Conservation (phyloP, 805 yeast genomes). For the Lipomyces sp. region DNA sequence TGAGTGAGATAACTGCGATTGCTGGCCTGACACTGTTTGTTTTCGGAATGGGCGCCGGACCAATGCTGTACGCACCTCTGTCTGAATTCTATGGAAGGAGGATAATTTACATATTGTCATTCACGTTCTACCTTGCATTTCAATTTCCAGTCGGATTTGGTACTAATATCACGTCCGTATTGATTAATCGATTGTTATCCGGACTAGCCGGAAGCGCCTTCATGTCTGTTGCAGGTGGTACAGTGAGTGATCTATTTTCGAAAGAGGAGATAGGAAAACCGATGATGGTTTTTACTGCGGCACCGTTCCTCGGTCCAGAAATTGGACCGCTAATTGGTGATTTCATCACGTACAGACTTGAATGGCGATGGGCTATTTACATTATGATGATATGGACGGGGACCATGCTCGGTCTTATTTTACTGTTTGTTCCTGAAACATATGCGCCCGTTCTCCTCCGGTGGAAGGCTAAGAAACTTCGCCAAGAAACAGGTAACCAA, state of each 20-base stretch:
- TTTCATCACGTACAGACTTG: conserved; percentile 58
- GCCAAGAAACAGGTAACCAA: conserved; percentile 51
- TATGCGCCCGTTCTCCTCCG: conserved; percentile 81
- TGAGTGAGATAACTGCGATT: conserved; percentile 53
- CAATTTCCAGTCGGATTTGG: conserved; percentile 58
- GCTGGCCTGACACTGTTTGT: conserved; percentile 59
- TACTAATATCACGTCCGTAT: conserved; percentile 45
- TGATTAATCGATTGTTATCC: conserved; percentile 73
- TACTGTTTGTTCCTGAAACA: conserved; percentile 73
- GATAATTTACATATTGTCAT: conserved; percentile 60
- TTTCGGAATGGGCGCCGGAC: conserved; percentile 67
- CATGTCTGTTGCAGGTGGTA: conserved; percentile 83
- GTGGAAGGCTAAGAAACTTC: conserved; percentile 63
- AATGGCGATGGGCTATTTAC: conserved; percentile 79
- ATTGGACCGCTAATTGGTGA: conserved; percentile 66
- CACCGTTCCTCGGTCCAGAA: conserved; percentile 62
- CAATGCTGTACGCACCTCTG: conserved; percentile 70
- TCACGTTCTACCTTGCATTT: conserved; percentile 53
- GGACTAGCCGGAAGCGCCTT: conserved; percentile 83
- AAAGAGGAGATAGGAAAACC: conserved; percentile 48
- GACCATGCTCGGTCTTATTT: conserved; percentile 27
- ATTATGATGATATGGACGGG: conserved; percentile 47
- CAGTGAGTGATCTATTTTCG: conserved; percentile 76
- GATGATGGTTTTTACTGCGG: conserved; percentile 39
- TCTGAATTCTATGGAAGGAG: conserved; percentile 75